Base-by-base conservation (phyloP, 2,329 filamentous ascomycete genomes). In the Pleoardoris graminearum region DNA sequence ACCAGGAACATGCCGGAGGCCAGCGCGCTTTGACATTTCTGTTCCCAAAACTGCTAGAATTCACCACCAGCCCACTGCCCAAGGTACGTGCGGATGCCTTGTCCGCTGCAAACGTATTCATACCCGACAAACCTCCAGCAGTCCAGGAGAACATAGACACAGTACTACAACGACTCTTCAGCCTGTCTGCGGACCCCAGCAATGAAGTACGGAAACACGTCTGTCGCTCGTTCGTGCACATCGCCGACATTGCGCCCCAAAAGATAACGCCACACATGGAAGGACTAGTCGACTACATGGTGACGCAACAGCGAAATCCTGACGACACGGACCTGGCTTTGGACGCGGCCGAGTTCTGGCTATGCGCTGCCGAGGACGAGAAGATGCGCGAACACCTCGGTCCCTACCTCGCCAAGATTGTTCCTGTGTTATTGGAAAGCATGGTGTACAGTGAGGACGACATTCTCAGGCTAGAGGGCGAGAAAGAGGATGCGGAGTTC, bases 361-460 rank as follows among this genome's bases (percentile, higher is more conserved):
- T 99, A 38, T 91, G 91, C 33, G 87, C 96, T 17, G 92, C 91
- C 54, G 94, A 97, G 71, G 90, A 96, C 69, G 84, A 89, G 36
- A 84, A 88, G 53, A 77, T 97, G 48, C 91, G 90, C 77, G 82
- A 85, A 60, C 82, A 85, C 0, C 79, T 99, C 39, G 85, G 82
- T 7, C 91, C 91, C 0, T 90, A 90, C 68, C 83, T 97, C 50
- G 76, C 83, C 60, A 90, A 89, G 71, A 93, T 97, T 58, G 88
- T 99, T 25, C 94, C 94, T 0, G 89, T 97, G 1, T 78, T 99
- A 46, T 82, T 99, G 7, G 86, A 94, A 60, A 95, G 90, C 70
- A 99, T 99, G 93, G 86, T 97, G 1, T 99, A 97, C 72, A 90
- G 89, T 65, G 90, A 94, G 58, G 94, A 99, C 62, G 94, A 97